These are phyloP conservation scores for Penicillium herquei DNA, from an alignment of 495 filamentous ascomycete genomes.

Conservation along the genomic window DNA sequence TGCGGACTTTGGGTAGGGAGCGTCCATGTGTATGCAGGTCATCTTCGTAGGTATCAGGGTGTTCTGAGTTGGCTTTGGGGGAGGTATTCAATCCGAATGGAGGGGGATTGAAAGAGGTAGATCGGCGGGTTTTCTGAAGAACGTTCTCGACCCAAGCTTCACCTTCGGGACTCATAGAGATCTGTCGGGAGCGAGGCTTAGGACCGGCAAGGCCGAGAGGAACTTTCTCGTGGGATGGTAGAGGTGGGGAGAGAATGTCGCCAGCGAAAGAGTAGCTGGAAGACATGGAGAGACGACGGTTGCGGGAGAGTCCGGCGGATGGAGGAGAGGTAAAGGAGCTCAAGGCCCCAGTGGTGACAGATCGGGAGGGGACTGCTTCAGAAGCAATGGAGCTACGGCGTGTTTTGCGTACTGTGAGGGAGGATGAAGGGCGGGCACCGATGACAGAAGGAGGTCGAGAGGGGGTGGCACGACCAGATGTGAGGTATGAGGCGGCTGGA, in stretches of 20 bases:
- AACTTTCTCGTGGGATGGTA: conserved; percentile 17
- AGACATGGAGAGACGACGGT: conserved; percentile 37
- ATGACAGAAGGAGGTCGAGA: conserved; percentile 37
- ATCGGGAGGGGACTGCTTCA: conserved; percentile 29
- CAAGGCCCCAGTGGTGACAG: conserved; percentile 28
- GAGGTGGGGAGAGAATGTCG: conserved; percentile 23
- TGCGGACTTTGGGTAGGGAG: conserved; percentile 35
- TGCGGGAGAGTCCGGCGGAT: conserved; percentile 17
- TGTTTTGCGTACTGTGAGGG: conserved; percentile 40
- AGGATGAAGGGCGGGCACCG: conserved; percentile 38
- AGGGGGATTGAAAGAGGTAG: conserved; percentile 32
- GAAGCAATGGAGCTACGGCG: conserved; percentile 41
- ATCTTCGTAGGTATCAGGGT: conserved; percentile 9
- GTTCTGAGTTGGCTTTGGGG: background rate
- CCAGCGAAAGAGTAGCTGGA: conserved; percentile 34
- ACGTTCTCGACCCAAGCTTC: conserved; percentile 54
- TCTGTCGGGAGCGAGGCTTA: conserved; percentile 41
- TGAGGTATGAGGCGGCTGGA: conserved; percentile 13
- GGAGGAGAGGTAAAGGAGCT: conserved; percentile 34
- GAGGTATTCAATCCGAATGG: conserved; percentile 11
- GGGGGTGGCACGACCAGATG: conserved; percentile 31
- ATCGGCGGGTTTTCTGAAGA: conserved; percentile 41
- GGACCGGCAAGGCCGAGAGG: conserved; percentile 51
- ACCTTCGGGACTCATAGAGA: conserved; percentile 48
- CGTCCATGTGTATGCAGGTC: background rate